Percentiles rank a stretch among this genome's conserved stretches.
These are phyloP conservation scores for Neopestalotiopsis rosae DNA, from an alignment of 2,329 filamentous ascomycete species.

Conservation along the genomic window DNA sequence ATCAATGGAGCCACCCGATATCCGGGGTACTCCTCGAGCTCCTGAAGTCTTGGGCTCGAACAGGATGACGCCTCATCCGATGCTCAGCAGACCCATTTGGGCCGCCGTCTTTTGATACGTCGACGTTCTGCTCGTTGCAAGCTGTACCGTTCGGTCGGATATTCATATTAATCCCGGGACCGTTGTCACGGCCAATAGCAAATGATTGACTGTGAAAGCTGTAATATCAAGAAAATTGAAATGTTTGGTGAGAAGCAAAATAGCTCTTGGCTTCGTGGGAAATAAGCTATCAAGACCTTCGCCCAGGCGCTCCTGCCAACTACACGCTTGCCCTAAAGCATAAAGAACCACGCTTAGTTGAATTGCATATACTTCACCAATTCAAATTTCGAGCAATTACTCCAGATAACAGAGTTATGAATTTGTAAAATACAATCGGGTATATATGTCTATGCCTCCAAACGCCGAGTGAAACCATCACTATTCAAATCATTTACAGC, in stretches of 20 bases:
- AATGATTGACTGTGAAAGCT: too few species aligned
- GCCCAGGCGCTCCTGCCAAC: too few species aligned
- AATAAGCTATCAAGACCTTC: too few species aligned
- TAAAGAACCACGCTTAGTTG: too few species aligned
- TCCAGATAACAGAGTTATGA: neutral
- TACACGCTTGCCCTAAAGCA: too few species aligned
- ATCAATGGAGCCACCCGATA: neutral
- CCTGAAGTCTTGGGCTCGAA: neutral
- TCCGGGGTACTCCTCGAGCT: neutral
- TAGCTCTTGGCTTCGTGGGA: too few species aligned
- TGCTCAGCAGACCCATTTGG: neutral
- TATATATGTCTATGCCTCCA: neutral
- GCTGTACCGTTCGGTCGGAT: neutral
- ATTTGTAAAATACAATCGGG: slow-evolving; percentile 7
- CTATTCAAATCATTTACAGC: slow-evolving; percentile 1
- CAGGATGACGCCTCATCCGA: neutral
- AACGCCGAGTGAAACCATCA: slow-evolving; percentile 1
- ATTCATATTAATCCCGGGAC: neutral
- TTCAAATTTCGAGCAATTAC: neutral
- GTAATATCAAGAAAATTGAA: too few species aligned
- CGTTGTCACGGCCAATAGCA: too few species aligned
- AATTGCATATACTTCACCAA: too few species aligned
- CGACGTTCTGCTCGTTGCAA: neutral
- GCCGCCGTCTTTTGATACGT: neutral
- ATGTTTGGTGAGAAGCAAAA: too few species aligned